Percentiles rank a stretch among this genome's conserved stretches.
phyloP scores from a whole-genome alignment of 2,329 filamentous ascomycete genomes.

The Torrubiellomyces zombiae region DNA sequence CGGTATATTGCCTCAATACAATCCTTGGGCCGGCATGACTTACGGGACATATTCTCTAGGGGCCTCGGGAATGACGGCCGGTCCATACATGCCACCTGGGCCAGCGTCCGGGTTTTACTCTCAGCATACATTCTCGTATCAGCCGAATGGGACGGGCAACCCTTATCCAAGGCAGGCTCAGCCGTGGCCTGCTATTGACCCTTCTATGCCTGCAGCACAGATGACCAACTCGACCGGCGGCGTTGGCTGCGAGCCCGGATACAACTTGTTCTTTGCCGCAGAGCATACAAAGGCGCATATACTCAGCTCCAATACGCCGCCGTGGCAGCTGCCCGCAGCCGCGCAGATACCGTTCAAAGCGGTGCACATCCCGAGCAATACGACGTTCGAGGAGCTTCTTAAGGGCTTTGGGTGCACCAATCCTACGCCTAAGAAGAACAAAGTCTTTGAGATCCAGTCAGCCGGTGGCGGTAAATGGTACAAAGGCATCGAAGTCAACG shows the following conservation, averaged over 20 bases:
- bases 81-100: constrained; percentile 2
- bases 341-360: constrained; percentile 28
- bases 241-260: constrained; percentile 41
- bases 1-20: constrained; percentile 9
- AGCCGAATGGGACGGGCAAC: constrained; percentile 21
- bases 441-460: constrained; percentile 37
- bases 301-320: constrained; percentile 30
- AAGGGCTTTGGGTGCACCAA: constrained; percentile 41
- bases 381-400: constrained; percentile 39
- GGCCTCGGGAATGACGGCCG: constrained; percentile 3
- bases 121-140: constrained; percentile 13
- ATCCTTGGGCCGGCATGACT: constrained; percentile 9
- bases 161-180: constrained; percentile 22
- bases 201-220: constrained; percentile 31
- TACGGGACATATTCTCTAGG: constrained; percentile 11
- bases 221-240: constrained; percentile 41
- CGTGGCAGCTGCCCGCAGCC: constrained; percentile 32
- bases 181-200: constrained; percentile 24
- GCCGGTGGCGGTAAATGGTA: constrained; percentile 43
- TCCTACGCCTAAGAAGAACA: constrained; percentile 31
- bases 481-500: constrained; percentile 32
- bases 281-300: constrained; percentile 44
- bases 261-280: constrained; percentile 43
- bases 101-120: constrained; percentile 10
- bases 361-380: constrained; percentile 33